Evolutionary conservation across 163 green algal genomes (phyloP).

Genomic region (Scenedesmus sp.): DNA sequence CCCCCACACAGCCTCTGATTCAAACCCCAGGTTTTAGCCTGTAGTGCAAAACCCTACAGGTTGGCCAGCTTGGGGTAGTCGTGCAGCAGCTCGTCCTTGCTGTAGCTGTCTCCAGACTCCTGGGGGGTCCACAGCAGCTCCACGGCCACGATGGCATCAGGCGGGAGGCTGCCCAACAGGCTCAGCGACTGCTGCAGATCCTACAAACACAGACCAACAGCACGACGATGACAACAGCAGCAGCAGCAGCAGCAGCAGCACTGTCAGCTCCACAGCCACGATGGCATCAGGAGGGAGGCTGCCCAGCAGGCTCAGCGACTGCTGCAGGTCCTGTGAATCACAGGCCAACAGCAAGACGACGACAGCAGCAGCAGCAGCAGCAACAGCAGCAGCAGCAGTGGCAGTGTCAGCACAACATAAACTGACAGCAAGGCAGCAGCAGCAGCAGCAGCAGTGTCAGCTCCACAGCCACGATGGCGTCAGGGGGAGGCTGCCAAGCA

Average conservation of each 20-base stretch:
- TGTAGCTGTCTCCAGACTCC: slow-evolving; percentile 77
- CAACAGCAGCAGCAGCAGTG: too few relatives aligned
- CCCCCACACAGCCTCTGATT: too few relatives aligned
- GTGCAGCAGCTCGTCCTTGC: slow-evolving; percentile 74
- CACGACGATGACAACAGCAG: not conserved
- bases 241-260: slow-evolving; percentile 26
- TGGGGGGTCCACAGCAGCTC: slow-evolving; percentile 98
- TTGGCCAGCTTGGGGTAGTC: slow-evolving; percentile 73
- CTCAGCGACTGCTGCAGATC: slow-evolving; percentile 77
- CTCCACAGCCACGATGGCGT: not conserved
- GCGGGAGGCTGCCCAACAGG: slow-evolving; percentile 71
- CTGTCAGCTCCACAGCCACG: not conserved
- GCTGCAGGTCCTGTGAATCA: slow-evolving; percentile 84
- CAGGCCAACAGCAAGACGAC: too few relatives aligned
- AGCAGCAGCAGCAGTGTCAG: not conserved
- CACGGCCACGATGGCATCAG: slow-evolving; percentile 85
- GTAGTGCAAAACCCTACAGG: not conserved
- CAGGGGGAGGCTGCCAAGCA: not conserved
- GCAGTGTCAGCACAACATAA: too few relatives aligned
- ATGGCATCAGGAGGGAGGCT: slow-evolving; percentile 53
- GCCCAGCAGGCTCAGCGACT: slow-evolving; percentile 70
- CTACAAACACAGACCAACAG: slow-evolving; percentile 68
- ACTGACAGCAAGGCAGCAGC: too few relatives aligned
- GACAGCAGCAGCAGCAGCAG: not conserved
- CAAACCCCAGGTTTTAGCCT: too few relatives aligned